Percentiles rank a stretch among this genome's conserved stretches.
Evolutionary conservation across 768 basidiomycete species (phyloP).

Genomic region (Hygrocybe coccinea): DNA sequence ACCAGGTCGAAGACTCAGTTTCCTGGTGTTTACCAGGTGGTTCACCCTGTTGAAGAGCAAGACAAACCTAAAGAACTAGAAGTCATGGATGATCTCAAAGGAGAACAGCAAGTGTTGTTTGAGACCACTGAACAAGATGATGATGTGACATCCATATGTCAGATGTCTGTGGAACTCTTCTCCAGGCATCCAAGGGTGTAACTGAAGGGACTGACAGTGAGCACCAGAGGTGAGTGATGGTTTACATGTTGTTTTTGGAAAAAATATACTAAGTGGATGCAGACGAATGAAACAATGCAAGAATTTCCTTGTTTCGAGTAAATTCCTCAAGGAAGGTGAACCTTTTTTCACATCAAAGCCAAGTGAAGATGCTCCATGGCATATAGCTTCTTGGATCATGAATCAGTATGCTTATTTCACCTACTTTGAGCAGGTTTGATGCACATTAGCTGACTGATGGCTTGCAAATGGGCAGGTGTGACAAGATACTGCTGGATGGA

Average conservation of each 20-base stretch:
- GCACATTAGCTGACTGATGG: not conserved
- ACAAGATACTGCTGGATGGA: constrained; percentile 23
- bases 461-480: constrained; percentile 21
- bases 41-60: too few relatives aligned
- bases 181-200: constrained; percentile 27
- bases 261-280: too few relatives aligned
- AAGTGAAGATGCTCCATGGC: constrained; percentile 12
- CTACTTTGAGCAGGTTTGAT: not conserved
- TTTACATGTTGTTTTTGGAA: not conserved
- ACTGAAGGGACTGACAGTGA: constrained; percentile 26
- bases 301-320: constrained; percentile 14
- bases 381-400: constrained; percentile 30
- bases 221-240: constrained; percentile 23
- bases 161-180: too few relatives aligned
- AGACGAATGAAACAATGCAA: constrained; percentile 18
- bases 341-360: constrained; percentile 18
- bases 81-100: too few relatives aligned
- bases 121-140: too few relatives aligned
- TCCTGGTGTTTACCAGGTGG: too few relatives aligned
- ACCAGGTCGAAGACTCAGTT: too few relatives aligned
- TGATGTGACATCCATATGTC: too few relatives aligned
- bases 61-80: too few relatives aligned
- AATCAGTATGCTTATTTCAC: constrained; percentile 11
- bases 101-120: too few relatives aligned
- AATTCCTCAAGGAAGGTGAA: constrained; percentile 13